Evolutionary conservation across 2,329 filamentous ascomycete species (phyloP).

Genomic region (Talaromyces funiculosus): DNA sequence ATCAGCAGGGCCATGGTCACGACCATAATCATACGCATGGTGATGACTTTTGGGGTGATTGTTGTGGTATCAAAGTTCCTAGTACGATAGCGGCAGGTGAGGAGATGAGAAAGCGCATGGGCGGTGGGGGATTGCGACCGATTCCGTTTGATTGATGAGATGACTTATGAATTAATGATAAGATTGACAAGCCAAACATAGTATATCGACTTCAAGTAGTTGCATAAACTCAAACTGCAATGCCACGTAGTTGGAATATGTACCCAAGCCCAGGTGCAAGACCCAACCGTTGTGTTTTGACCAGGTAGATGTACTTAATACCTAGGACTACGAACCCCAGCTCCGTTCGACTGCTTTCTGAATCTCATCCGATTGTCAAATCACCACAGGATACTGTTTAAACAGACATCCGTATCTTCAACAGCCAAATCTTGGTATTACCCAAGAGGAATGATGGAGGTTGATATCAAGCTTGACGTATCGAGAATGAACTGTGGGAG

Average conservation of each 20-base stretch:
- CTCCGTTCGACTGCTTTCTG: no score
- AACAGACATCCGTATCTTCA: not conserved
- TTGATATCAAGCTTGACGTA: not conserved
- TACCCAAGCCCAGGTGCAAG: not conserved
- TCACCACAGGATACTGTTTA: not conserved
- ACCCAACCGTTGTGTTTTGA: not conserved
- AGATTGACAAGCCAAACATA: not conserved
- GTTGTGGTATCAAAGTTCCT: conserved; percentile 95
- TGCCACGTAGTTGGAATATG: not conserved
- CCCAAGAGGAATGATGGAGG: not conserved
- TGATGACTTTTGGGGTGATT: conserved; percentile 74
- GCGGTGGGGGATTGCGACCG: conserved; percentile 58
- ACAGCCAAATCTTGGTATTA: not conserved
- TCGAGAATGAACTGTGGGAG: not conserved
- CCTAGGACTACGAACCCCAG: not conserved
- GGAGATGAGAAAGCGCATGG: conserved; percentile 72
- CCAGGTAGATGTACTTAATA: not conserved
- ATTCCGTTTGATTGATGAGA: conserved; percentile 42
- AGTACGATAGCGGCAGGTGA: conserved; percentile 87
- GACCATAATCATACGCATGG: conserved; percentile 61
- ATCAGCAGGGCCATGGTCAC: conserved; percentile 61
- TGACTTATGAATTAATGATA: not conserved
- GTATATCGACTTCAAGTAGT: not conserved
- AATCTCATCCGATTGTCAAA: not conserved
- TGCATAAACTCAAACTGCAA: not conserved